Conservation (phyloP, 1,284 basidiomycete genomes). For the Sutorius eximius region DNA sequence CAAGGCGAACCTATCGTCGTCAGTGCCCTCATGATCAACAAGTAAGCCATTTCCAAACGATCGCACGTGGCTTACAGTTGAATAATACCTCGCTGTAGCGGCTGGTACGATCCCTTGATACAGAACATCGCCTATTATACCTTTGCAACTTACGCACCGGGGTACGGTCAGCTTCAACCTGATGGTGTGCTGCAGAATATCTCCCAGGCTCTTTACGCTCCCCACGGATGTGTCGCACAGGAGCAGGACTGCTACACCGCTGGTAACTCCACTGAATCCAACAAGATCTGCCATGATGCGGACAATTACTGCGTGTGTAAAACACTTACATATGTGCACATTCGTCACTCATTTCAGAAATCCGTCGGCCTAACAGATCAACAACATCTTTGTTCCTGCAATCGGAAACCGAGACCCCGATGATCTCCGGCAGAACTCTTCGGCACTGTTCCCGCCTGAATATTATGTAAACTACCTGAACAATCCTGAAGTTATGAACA, state of each 20-base stretch:
- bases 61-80: background rate
- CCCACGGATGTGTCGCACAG: constrained; percentile 52
- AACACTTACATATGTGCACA: background rate
- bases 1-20: constrained; percentile 44
- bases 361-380: constrained; percentile 33
- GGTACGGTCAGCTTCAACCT: constrained; percentile 60
- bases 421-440: constrained; percentile 58
- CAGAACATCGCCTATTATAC: constrained; percentile 61
- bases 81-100: constrained; percentile 37
- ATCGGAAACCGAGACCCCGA: constrained; percentile 52
- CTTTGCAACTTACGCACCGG: constrained; percentile 61
- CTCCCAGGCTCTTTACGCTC: constrained; percentile 47
- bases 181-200: constrained; percentile 46
- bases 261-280: constrained; percentile 43
- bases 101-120: constrained; percentile 66
- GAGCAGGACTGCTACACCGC: constrained; percentile 56
- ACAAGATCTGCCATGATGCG: constrained; percentile 49
- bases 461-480: constrained; percentile 52
- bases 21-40: constrained; percentile 54
- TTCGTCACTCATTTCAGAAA: background rate
- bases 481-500: constrained; percentile 34
- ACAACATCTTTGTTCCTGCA: constrained; percentile 50
- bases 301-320: constrained; percentile 56
- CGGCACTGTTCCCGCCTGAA: constrained; percentile 55
- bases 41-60: constrained; percentile 33